Percentiles rank a stretch among this genome's conserved stretches.
Evolutionary conservation across 2,329 filamentous ascomycete species (phyloP).

Genomic region (Laburnicola sp.): DNA sequence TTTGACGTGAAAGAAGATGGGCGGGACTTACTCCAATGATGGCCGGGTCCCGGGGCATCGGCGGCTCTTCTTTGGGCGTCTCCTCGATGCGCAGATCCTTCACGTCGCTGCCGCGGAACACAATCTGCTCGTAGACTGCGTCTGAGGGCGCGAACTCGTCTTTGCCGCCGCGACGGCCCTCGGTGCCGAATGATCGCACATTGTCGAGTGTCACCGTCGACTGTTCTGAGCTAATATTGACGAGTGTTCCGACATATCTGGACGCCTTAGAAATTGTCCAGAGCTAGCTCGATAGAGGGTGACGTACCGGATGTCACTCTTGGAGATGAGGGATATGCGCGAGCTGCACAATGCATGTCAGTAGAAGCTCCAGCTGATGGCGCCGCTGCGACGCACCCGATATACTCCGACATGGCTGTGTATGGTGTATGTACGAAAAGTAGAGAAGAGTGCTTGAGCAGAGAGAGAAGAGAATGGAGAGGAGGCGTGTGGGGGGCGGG

Average conservation of each 20-base stretch:
- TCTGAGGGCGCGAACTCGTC: conserved; percentile 84
- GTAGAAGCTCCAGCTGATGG: conserved; percentile 38
- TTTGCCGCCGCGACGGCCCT: conserved; percentile 79
- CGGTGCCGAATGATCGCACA: conserved; percentile 91
- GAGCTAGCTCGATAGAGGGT: conserved; percentile 16
- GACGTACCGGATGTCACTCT: conserved; percentile 91
- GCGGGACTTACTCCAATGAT: conserved; percentile 86
- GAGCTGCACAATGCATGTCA: conserved; percentile 61
- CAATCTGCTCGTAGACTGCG: conserved; percentile 96
- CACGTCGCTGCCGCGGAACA: conserved; percentile 97
- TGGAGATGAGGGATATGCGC: conserved; percentile 94
- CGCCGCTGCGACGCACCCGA: conserved; percentile 55
- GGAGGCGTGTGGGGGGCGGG: conserved; percentile 22
- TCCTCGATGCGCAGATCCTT: conserved; percentile 96
- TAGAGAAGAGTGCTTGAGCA: conserved; percentile 19
- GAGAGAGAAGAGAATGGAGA: conserved; percentile 27
- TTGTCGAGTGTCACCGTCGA: conserved; percentile 97
- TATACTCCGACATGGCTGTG: conserved; percentile 61
- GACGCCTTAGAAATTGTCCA: conserved; percentile 12
- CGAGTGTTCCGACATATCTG: conserved; percentile 93
- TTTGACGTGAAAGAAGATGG: conserved; percentile 16
- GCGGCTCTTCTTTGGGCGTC: conserved; percentile 68
- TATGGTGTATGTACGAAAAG: conserved; percentile 30
- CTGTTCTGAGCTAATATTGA: conserved; percentile 97
- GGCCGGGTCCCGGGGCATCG: conserved; percentile 90